phyloP scores from a whole-genome alignment of 441 rosid genomes.

The Theobroma grandiflorum region DNA sequence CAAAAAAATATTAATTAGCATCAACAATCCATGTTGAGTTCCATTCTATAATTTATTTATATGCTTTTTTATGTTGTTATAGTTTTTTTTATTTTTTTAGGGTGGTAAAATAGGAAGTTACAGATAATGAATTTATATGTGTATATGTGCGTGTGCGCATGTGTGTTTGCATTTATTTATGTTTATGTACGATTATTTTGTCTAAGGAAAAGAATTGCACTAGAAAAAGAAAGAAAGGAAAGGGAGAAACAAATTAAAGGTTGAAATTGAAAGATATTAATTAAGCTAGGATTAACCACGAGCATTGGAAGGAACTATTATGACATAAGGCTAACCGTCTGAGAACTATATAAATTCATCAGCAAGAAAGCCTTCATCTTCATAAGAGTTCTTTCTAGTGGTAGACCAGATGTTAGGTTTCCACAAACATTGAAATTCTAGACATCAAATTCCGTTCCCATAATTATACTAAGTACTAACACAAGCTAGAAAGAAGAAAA shows the following conservation, averaged over 20 bases:
- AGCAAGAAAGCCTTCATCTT: conserved; percentile 24
- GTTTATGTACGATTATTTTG: not conserved
- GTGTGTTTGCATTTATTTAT: too few species aligned
- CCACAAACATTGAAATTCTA: conserved; percentile 12
- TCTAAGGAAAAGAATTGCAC: not conserved
- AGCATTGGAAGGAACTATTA: conserved; percentile 11
- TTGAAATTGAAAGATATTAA: not conserved
- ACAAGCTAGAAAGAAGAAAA: conserved; percentile 23
- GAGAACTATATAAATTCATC: conserved; percentile 8
- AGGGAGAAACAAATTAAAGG: not conserved
- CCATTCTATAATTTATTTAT: too few species aligned
- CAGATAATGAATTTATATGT: too few species aligned
- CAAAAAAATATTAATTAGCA: too few species aligned
- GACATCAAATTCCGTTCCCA: conserved; percentile 32
- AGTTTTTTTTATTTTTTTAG: too few species aligned
- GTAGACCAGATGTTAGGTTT: conserved; percentile 22
- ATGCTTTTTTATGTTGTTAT: too few species aligned
- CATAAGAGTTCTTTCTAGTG: conserved; percentile 17
- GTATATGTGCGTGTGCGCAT: too few species aligned
- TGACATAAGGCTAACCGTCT: conserved; percentile 17
- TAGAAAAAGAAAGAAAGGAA: not conserved
- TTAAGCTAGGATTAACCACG: not conserved
- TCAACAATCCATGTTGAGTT: too few species aligned
- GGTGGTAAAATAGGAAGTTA: too few species aligned
- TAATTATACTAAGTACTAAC: not conserved